Conservation (phyloP, 805 yeast species). For the Candida corydali region DNA sequence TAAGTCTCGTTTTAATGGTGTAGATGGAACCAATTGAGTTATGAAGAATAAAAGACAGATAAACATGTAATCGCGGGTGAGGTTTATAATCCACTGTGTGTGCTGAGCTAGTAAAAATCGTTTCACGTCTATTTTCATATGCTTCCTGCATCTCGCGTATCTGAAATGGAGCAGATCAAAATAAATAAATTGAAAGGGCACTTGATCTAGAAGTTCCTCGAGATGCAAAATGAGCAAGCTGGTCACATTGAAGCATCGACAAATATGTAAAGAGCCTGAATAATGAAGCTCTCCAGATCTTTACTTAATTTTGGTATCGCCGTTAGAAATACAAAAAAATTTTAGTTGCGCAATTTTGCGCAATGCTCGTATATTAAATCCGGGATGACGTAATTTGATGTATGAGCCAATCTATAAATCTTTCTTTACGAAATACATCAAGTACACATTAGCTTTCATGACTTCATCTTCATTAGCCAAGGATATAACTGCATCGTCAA, state of each 20-base stretch:
- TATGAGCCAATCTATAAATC: conserved; percentile 38
- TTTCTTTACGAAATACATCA: conserved; percentile 60
- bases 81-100: too few species aligned
- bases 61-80: too few species aligned
- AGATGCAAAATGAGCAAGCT: too few species aligned
- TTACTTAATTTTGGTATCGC: too few species aligned
- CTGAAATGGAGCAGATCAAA: neutral
- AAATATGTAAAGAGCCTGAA: too few species aligned
- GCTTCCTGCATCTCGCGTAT: neutral
- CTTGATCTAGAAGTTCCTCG: too few species aligned
- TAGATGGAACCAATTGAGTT: neutral
- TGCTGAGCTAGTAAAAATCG: too few species aligned
- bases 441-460: conserved; percentile 68
- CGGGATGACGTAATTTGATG: too few species aligned
- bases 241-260: too few species aligned
- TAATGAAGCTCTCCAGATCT: neutral
- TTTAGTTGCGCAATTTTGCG: neutral
- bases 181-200: neutral
- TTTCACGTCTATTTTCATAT: neutral
- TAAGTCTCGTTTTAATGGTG: conserved; percentile 1
- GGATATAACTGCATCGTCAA: conserved; percentile 84
- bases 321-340: too few species aligned
- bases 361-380: neutral
- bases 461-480: conserved; percentile 63
- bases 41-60: neutral